Percentiles rank a stretch among this genome's conserved stretches.
phyloP scores from a whole-genome alignment of 768 basidiomycete species.

The Hygrophoropsis aurantiaca region DNA sequence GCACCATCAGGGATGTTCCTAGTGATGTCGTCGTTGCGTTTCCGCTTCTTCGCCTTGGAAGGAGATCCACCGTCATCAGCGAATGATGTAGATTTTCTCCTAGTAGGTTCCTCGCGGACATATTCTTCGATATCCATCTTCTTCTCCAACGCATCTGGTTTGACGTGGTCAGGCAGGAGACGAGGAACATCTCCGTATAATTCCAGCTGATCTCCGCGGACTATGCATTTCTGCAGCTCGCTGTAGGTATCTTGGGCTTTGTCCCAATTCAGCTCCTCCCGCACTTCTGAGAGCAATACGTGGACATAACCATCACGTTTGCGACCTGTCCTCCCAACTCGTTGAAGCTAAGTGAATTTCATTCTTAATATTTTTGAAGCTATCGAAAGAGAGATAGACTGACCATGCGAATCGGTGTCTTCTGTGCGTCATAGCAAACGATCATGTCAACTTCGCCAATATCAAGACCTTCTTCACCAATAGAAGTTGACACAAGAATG shows the following conservation, averaged over 20 bases:
- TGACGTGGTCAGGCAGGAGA: conserved; percentile 74
- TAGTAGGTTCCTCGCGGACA: conserved; percentile 48
- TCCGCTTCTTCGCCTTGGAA: conserved; percentile 54
- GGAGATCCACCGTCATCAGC: conserved; percentile 27
- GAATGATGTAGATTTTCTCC: conserved; percentile 24
- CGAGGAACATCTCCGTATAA: conserved; percentile 91
- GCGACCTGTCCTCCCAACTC: conserved; percentile 92
- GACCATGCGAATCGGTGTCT: conserved; percentile 96
- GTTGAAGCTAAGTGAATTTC: conserved; percentile 69
- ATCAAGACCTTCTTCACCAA: conserved; percentile 97
- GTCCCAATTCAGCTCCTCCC: conserved; percentile 90
- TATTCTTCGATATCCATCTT: conserved; percentile 81
- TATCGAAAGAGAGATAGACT: conserved; percentile 17
- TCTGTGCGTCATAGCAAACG: conserved; percentile 94
- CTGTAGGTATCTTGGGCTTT: conserved; percentile 84
- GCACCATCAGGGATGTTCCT: conserved; percentile 79
- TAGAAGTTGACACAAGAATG: conserved; percentile 91
- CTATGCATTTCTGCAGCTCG: conserved; percentile 86
- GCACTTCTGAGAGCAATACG: conserved; percentile 84
- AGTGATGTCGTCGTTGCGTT: conserved; percentile 63
- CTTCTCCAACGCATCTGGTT: conserved; percentile 78
- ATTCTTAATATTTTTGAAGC: not conserved
- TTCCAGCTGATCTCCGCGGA: conserved; percentile 83
- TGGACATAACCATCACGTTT: conserved; percentile 89
- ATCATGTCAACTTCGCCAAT: conserved; percentile 98